Base-by-base conservation (phyloP, 2,329 filamentous ascomycete species). In the Fusarium hainanense region DNA sequence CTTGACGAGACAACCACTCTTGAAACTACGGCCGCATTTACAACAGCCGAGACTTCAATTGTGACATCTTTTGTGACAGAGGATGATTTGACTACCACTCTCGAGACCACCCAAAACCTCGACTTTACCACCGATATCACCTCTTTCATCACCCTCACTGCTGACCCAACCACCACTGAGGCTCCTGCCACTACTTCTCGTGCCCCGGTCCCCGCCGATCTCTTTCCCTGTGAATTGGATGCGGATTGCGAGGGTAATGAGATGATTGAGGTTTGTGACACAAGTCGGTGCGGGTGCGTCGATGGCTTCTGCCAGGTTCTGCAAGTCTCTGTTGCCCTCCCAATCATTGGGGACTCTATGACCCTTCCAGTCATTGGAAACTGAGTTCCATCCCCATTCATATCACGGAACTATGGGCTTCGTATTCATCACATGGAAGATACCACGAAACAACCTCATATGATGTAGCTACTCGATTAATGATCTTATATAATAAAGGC, bases 61-160 rank as follows among this genome's bases (percentile, higher is more conserved):
- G 48, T 27, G 16, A 50, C 48, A 21, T 40, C 30, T 50, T 37
- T 25, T 14, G 20, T 23, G 3, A 50, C 32, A n/a, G 30, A 40
- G 16, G 48, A 51, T 14, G 47, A 34, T 18, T 14, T 48, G n/a
- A 55, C 52, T 6, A 37, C 42, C 14, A 55, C 30, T 23, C 7
- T 37, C 4, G 52, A 37, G 14, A 50, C 14, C 20, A 50, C 54
- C 8, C 23, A 49, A 30, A 6, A 14, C n/a, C 6, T 28, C 25
- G 44, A 57, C 8, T 57, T 57, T 13, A 50, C 54, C 3, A 50
- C 44, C 25, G 54, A 50, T 2, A 50, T 57, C n/a, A 57, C 54
- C 6, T 40, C 54, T n/a, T 57, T 41, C 12, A 57, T 57, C 44
- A 57, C 32, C 1, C 25, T 57, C 6, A 30, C 54, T 4, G 42